Evolutionary conservation across 805 yeast genomes (phyloP), one percentile per base, ranked within the genome.

Genomic region (Lachancea nothofagi): DNA sequence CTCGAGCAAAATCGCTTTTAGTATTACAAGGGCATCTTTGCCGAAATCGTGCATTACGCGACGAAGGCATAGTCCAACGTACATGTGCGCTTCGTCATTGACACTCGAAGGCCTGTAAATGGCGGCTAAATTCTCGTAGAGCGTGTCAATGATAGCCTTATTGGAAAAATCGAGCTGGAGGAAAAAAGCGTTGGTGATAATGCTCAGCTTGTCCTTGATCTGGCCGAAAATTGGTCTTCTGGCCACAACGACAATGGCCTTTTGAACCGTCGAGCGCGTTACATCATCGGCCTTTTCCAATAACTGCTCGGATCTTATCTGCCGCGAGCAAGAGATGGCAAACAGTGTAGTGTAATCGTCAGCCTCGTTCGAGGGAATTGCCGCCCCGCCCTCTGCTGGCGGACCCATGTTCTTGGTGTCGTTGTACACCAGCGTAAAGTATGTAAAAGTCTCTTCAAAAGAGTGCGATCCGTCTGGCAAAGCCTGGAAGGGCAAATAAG

Each of bases 381-480:
- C 51, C 59, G 65, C 47, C 55, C 74, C 58, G 55, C 77, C 66
- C 55, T 76, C 65, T 22, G 57, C 57, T 14, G 62, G 62, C 0
- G 66, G 56, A 27, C 59, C 50, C 12, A 49, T 41, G 13, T 46
- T 45, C 18, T 61, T 62, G 20, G 66, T 62, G 38, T 76, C 77
- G 57, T 87, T 87, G 55, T 78, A 84, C 5, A 83, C 72, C 31
- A 90, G 65, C 18, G 95, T 89, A 64, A 90, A 90, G 56, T 86
- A 86, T 18, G 95, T 81, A 55, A 89, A 87, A 1, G 95, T 88
- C 60, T 93, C 97, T 57, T 88, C 95, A 56, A 80, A 90, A 17
- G 89, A 71, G 59, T 93, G 98, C 2, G 94, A 81, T 4, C 97
- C 97, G 62, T 93, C 98, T 0, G 98, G 97, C 17, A 93, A 66